These are phyloP conservation scores for Malassezia dermatis DNA, from an alignment of 1,284 basidiomycete genomes.

Conservation along the genomic window DNA sequence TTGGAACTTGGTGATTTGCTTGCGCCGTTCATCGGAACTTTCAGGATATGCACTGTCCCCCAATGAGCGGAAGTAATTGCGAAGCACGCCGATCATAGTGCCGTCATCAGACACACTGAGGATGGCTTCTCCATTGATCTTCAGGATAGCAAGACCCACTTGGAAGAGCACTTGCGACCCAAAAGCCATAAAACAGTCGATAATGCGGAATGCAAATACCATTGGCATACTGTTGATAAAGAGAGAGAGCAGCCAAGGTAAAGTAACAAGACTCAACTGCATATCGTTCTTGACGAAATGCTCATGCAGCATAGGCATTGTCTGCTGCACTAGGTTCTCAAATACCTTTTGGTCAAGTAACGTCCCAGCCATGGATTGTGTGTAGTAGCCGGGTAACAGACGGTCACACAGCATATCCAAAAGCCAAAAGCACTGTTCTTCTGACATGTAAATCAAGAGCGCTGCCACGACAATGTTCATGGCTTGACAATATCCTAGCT, in stretches of 20 bases:
- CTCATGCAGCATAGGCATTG: constrained; percentile 67
- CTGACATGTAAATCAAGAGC: constrained; percentile 92
- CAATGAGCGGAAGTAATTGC: constrained; percentile 78
- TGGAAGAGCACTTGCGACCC: constrained; percentile 97
- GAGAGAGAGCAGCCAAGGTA: constrained; percentile 86
- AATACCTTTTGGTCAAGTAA: constrained; percentile 95
- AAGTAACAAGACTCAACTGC: constrained; percentile 86
- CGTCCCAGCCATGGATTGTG: constrained; percentile 98
- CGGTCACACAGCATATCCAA: constrained; percentile 90
- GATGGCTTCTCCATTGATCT: constrained; percentile 91
- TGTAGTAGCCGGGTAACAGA: constrained; percentile 91
- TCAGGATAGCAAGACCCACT: constrained; percentile 84
- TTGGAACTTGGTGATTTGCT: constrained; percentile 94
- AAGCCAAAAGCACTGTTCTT: constrained; percentile 97
- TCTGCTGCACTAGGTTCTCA: constrained; percentile 83
- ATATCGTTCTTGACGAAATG: constrained; percentile 87
- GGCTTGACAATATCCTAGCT: constrained; percentile 52
- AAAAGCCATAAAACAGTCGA: constrained; percentile 99
- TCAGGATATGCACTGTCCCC: constrained; percentile 89
- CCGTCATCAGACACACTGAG: constrained; percentile 96
- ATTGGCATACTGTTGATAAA: constrained; percentile 99
- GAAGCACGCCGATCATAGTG: constrained; percentile 64
- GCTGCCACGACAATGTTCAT: constrained; percentile 71
- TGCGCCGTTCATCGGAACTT: constrained; percentile 74
- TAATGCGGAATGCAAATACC: constrained; percentile 95